Conservation (phyloP, 768 basidiomycete genomes). For the Termitomyces sp. region DNA sequence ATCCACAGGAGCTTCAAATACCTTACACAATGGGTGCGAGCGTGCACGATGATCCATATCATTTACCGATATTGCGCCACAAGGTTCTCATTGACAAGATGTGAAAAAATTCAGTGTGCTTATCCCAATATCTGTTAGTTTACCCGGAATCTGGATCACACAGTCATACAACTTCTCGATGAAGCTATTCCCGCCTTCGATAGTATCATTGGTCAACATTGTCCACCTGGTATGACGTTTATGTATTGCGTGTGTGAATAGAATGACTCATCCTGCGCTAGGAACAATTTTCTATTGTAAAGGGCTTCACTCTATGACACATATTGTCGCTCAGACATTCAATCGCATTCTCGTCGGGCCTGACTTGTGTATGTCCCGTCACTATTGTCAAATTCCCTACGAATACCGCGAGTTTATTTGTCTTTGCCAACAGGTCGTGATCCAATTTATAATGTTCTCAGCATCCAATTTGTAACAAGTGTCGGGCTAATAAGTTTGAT, state of each 20-base stretch:
- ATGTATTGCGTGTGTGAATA: not conserved
- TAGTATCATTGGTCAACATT: not conserved
- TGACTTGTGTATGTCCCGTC: not conserved
- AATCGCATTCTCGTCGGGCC: not conserved
- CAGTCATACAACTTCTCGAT: not conserved
- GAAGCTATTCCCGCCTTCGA: not conserved
- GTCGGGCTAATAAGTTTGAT: not conserved
- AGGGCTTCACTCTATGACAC: not conserved
- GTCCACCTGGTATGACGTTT: not conserved
- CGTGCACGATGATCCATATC: not conserved
- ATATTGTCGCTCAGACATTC: not conserved
- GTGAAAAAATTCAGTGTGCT: not conserved
- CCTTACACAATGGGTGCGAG: not conserved
- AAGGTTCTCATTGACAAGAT: not conserved
- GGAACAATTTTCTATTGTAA: not conserved
- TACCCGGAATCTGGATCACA: not conserved
- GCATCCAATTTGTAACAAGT: not conserved
- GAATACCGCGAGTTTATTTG: not conserved
- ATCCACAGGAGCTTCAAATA: not conserved
- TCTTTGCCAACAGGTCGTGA: not conserved
- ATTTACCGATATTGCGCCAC: not conserved
- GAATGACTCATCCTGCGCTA: not conserved
- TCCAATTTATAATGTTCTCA: not conserved
- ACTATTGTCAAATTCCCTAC: no score
- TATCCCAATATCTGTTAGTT: not conserved